Conservation (phyloP, 306 rosid genomes). For the Quercus gilva region DNA sequence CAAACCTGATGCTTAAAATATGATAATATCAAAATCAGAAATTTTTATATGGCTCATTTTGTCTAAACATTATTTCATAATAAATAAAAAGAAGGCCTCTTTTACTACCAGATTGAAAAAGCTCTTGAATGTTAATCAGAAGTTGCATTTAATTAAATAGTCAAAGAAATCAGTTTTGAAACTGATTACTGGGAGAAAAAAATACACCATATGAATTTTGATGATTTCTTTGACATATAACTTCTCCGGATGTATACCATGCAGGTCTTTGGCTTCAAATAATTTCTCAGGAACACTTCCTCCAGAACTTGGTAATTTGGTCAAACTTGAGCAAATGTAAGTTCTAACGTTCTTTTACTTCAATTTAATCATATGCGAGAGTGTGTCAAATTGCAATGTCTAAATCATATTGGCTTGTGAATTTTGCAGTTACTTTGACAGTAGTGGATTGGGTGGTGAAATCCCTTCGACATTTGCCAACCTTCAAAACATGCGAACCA, state of each 20-base stretch:
- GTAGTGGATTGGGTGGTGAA: slow-evolving; percentile 21
- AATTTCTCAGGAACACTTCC: slow-evolving; percentile 31
- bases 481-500: slow-evolving; percentile 1
- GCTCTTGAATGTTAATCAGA: too few species aligned
- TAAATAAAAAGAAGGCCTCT: too few species aligned
- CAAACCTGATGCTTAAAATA: too few species aligned
- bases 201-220: neutral
- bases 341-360: neutral
- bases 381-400: neutral
- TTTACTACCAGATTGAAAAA: too few species aligned
- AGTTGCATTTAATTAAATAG: too few species aligned
- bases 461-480: slow-evolving; percentile 24
- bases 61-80: too few species aligned
- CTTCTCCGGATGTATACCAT: neutral
- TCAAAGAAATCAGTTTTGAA: too few species aligned
- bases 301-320: slow-evolving; percentile 24
- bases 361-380: neutral
- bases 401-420: neutral
- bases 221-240: neutral
- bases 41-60: too few species aligned
- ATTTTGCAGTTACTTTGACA: slow-evolving; percentile 11
- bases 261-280: slow-evolving; percentile 18
- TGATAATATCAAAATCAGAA: too few species aligned
- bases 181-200: too few species aligned
- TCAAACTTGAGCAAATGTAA: slow-evolving; percentile 14